Conservation (phyloP, 441 rosid genomes). For the Adansonia gregorii region DNA sequence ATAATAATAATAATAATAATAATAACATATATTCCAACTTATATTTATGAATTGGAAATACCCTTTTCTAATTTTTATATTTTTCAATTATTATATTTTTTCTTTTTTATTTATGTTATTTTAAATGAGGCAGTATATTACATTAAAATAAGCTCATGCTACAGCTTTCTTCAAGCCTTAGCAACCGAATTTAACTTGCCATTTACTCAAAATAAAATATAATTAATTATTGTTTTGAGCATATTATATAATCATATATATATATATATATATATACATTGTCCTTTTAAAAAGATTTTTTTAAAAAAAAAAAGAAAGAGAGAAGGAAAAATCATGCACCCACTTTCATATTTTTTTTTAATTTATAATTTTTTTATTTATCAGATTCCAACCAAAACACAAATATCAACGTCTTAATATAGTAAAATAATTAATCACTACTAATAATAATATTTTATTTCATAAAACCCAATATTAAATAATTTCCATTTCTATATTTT, state of each 20-base stretch:
- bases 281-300: constrained; percentile 25
- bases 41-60: no score
- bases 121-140: no score
- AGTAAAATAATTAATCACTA: constrained; percentile 41
- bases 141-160: no score
- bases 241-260: neutral
- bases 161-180: constrained; percentile 41
- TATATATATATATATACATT: constrained; percentile 32
- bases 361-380: constrained; percentile 36
- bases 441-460: constrained; percentile 1
- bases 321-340: constrained; percentile 30
- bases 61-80: no score
- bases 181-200: constrained; percentile 61
- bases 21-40: no score
- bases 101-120: no score
- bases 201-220: constrained; percentile 47
- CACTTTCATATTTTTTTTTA: constrained; percentile 47
- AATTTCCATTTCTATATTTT: constrained; percentile 31
- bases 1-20: no score
- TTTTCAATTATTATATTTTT: no score
- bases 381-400: constrained; percentile 67
- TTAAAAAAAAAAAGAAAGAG: neutral
- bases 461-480: constrained; percentile 35
- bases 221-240: neutral
- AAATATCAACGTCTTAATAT: constrained; percentile 33